Percentiles rank a stretch among this genome's conserved stretches.
Conservation (phyloP, 2,329 filamentous ascomycete genomes). For the Chaetomium sp. region DNA sequence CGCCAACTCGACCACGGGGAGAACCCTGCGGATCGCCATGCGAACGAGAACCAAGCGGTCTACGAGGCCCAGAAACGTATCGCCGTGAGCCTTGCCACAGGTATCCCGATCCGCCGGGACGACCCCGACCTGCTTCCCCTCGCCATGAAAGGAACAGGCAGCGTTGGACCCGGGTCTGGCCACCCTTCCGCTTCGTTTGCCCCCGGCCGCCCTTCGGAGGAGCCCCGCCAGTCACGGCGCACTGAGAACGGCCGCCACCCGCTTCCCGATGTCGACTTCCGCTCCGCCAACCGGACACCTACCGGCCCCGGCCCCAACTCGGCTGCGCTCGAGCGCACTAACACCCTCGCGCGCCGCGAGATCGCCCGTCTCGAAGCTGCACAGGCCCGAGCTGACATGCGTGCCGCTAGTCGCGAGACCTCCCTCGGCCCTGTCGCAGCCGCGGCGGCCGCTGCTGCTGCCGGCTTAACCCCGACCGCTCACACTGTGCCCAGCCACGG, state of each 20-base stretch:
- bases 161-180: constrained; percentile 10
- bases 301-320: constrained; percentile 22
- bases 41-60: constrained; percentile 48
- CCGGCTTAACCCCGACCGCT: background rate
- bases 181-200: background rate
- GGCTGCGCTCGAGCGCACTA: constrained; percentile 41
- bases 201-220: constrained; percentile 6
- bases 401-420: constrained; percentile 37
- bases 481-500: constrained; percentile 14
- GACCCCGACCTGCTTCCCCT: constrained; percentile 11
- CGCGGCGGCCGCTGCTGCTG: background rate
- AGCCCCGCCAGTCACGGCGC: constrained; percentile 10
- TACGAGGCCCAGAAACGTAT: constrained; percentile 38
- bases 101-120: constrained; percentile 18
- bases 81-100: constrained; percentile 10
- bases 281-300: constrained; percentile 29
- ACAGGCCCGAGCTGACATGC: constrained; percentile 45
- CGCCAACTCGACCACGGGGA: constrained; percentile 51
- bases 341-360: constrained; percentile 44
- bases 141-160: constrained; percentile 17
- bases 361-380: constrained; percentile 46
- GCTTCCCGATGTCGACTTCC: constrained; percentile 32
- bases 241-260: constrained; percentile 25
- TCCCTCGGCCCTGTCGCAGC: constrained; percentile 20
- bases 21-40: constrained; percentile 37